Percentiles rank a stretch among this genome's conserved stretches.
Conservation (phyloP, 192 early-diverging fungal genomes). For the Umbelopsis sp. region DNA sequence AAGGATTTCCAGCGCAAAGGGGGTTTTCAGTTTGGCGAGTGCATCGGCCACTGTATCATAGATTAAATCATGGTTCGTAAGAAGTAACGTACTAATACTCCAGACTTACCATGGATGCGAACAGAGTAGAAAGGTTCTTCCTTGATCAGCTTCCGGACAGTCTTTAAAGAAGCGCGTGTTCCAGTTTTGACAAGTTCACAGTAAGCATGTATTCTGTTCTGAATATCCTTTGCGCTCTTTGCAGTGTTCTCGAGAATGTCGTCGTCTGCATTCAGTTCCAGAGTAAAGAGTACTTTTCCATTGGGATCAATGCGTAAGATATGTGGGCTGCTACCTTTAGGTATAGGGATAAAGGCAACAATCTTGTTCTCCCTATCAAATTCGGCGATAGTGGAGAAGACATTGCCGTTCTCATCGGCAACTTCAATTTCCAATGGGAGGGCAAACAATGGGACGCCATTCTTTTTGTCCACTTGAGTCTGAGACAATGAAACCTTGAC, state of each 20-base stretch:
- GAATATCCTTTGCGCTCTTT: conserved; percentile 39
- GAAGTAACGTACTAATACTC: background rate
- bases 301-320: conserved; percentile 48
- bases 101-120: conserved; percentile 26
- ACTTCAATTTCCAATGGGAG: conserved; percentile 45
- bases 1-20: conserved; percentile 39
- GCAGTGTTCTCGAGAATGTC: conserved; percentile 43
- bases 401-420: conserved; percentile 40
- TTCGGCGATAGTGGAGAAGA: conserved; percentile 24
- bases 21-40: conserved; percentile 35
- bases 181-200: conserved; percentile 49
- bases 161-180: conserved; percentile 34
- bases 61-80: background rate
- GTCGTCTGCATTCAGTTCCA: conserved; percentile 46
- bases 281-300: conserved; percentile 40
- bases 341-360: conserved; percentile 30
- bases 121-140: conserved; percentile 44
- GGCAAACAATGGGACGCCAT: conserved; percentile 48
- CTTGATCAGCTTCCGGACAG: conserved; percentile 29
- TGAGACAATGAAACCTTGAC: conserved; percentile 57
- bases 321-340: conserved; percentile 31
- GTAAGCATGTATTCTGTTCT: conserved; percentile 46
- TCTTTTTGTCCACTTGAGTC: conserved; percentile 40
- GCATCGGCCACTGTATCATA: conserved; percentile 30
- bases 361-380: conserved; percentile 37